Base-by-base conservation (phyloP, 202 grass and related monocot genomes). In the Carex sylvatica region DNA sequence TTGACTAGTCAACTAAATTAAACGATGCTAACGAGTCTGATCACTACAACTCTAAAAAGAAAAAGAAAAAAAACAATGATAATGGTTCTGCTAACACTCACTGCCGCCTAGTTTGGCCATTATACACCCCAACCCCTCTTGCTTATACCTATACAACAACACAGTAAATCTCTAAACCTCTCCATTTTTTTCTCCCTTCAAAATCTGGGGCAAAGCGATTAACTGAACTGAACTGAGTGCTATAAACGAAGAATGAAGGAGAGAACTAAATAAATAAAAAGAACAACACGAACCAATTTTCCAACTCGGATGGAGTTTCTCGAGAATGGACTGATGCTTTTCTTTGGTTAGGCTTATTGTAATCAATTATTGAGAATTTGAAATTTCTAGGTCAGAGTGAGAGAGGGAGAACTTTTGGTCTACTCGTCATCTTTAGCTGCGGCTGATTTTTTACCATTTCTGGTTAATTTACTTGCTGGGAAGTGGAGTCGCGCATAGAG, bases 401-500 rank as follows among this genome's bases (percentile, higher is more conserved):
- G 84, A 80, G 73, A 74, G 65, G 22, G 31, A 23, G 53, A 49
- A 0, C 16, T 15, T 30, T 35, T 76, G 72, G 64, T 52, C 79
- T 93, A 91, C 73, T 82, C 63, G 70, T 86, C 74, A 28, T 58
- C 76, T 87, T 82, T 79, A 62, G 80, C 58, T 84, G 83, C 71
- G 22, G 82, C 87, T 83, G 86, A 16, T 51, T 59, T 88, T 82
- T 84, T 94, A 84, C 85, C 89, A 22, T 78, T 88, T 81, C 65
- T 88, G 59, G 53, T 61, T 84, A 75, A 65, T 85, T 92, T 94
- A 83, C 87, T 94, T 5, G 87, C 89, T 13, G 92, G 92, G 82
- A 94, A 90, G 81, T 94, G 89, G 8, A 94, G 61, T 61, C 92
- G 84, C 2, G 92, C 87, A 87, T 90, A 92, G 59, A 94, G 89